Conservation (phyloP, 2,329 filamentous ascomycete genomes). For the Colletotrichum lindemuthianum region DNA sequence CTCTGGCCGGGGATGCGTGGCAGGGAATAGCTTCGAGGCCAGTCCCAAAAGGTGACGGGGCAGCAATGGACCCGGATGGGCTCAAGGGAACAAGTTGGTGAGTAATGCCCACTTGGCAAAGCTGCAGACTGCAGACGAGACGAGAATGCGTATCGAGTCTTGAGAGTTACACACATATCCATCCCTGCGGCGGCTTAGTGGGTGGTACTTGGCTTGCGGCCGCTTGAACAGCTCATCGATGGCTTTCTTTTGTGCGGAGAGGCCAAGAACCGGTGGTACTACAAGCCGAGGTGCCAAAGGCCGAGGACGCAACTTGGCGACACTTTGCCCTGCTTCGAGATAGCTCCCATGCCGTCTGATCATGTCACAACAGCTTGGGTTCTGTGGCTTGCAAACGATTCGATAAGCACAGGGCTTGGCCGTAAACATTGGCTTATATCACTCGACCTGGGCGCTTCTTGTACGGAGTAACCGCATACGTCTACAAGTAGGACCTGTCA, state of each 20-base stretch:
- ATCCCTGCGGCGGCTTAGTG: too few species aligned
- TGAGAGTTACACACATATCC: background rate
- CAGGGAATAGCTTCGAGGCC: background rate
- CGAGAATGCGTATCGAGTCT: conserved; percentile 4
- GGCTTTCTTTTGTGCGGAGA: too few species aligned
- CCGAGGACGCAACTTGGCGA: background rate
- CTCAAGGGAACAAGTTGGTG: conserved; percentile 11
- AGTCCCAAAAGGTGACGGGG: conserved; percentile 5
- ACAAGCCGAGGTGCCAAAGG: too few species aligned
- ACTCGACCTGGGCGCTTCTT: background rate
- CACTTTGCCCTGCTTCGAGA: background rate
- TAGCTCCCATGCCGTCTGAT: background rate
- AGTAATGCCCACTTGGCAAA: background rate
- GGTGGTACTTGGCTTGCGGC: too few species aligned
- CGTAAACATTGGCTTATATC: conserved; percentile 6
- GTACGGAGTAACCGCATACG: background rate
- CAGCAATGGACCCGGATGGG: conserved; percentile 24
- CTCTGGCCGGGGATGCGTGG: background rate
- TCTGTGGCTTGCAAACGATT: background rate
- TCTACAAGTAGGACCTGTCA: background rate
- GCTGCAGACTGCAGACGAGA: conserved; percentile 6
- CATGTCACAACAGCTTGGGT: background rate
- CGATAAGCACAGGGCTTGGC: background rate
- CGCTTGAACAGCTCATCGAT: too few species aligned
- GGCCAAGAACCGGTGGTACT: too few species aligned